Percentiles rank a stretch among this genome's conserved stretches.
Conservation (phyloP, 805 yeast species). For the Candida vartiovaarae region DNA sequence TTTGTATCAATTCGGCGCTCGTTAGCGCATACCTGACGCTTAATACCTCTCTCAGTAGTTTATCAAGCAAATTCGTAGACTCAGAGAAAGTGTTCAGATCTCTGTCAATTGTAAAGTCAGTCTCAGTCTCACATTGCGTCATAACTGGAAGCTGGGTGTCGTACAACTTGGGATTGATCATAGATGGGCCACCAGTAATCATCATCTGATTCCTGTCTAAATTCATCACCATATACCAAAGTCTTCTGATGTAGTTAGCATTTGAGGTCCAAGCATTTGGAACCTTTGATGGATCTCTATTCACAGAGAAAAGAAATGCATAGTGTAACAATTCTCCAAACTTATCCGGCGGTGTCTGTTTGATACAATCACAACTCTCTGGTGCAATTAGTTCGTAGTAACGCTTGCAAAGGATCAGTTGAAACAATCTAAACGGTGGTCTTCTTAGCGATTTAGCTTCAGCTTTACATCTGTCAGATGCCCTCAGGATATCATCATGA, state of each 20-base stretch:
- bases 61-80: conserved; percentile 1
- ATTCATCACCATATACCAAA: conserved; percentile 12
- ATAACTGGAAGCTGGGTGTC: conserved; percentile 15
- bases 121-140: conserved; percentile 6
- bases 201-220: conserved; percentile 11
- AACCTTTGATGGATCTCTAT: conserved; percentile 12
- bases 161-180: conserved; percentile 10
- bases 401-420: conserved; percentile 6
- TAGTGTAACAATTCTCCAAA: conserved; percentile 11
- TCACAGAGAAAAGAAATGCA: conserved; percentile 10
- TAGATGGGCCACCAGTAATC: conserved; percentile 13
- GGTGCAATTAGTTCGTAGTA: conserved; percentile 8
- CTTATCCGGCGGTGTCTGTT: conserved; percentile 2
- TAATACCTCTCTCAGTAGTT: conserved; percentile 7
- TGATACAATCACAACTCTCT: conserved; percentile 15
- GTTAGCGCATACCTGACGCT: conserved; percentile 9
- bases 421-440: conserved; percentile 9
- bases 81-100: not conserved
- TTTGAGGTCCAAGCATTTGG: not conserved
- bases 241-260: conserved; percentile 11
- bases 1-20: conserved; percentile 2
- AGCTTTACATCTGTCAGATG: conserved; percentile 2
- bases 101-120: conserved; percentile 6
- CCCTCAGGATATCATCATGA: not conserved
- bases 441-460: conserved; percentile 6